Evolutionary conservation across 2,329 filamentous ascomycete genomes (phyloP), one percentile per base, ranked within the genome.

Genomic region (Fusarium veterinarium): DNA sequence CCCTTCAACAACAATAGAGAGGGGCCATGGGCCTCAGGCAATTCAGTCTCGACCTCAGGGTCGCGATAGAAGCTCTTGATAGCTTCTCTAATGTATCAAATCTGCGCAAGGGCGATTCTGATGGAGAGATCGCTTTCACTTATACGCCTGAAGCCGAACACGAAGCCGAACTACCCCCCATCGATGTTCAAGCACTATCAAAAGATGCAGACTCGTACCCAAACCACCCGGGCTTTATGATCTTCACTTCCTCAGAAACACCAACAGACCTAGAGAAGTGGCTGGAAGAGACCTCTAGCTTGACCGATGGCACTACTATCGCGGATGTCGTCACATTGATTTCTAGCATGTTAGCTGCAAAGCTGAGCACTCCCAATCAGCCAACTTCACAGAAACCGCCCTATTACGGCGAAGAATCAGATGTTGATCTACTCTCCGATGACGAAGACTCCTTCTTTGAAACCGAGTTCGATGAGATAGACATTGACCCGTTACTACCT

Each of bases 51-150:
- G 92, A 95, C 78, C 67, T 87, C 37, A 75, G 77, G 33, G 71
- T 82, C 85, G 76, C 83, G 79, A 64, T 64, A 45, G 49, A 53
- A 42, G 69, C 66, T 11, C 45, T 58, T 33, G 81, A 82, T 46
- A 84, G 81, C 12, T 83, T 89, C 51, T 71, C 82, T 2, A 82
- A 86, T 53, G 84, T 96, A 52, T 82, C 82, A 52, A 78, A 85
- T 38, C 82, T 97, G 30, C 82, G 83, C 38, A 83, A 84, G 40
- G 92, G 92, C 20, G 89, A 91, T 9, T 91, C 92, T 37, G 92
- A 95, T 79, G 93, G 92, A 56, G 90, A 93, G 63, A 85, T 97
- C 63, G 86, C 86, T 19, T 92, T 95, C 79, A 84, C 81, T 8
- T 93, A 84, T 79, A 84, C 80, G 8, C 92, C 83, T 67, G 69